Evolutionary conservation across 2,329 filamentous ascomycete genomes (phyloP).

Genomic region (Cercospora citrullina): DNA sequence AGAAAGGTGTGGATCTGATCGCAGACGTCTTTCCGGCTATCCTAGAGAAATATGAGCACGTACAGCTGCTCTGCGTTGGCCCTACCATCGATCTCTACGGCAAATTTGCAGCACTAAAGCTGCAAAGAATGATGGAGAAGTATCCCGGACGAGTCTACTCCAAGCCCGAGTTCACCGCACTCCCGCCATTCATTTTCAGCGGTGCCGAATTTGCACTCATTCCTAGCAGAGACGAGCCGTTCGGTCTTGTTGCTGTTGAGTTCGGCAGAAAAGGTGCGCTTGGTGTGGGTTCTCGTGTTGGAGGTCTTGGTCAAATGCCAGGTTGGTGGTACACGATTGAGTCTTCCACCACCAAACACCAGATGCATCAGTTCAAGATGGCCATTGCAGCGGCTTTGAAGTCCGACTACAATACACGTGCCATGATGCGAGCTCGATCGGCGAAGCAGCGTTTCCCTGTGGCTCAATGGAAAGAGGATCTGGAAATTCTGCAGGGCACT

Average conservation of each 20-base stretch:
- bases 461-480: conserved; percentile 64
- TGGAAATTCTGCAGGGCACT: conserved; percentile 62
- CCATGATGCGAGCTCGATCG: conserved; percentile 64
- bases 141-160: conserved; percentile 67
- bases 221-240: conserved; percentile 68
- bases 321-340: conserved; percentile 72
- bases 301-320: conserved; percentile 69
- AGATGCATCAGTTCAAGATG: conserved; percentile 64
- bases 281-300: conserved; percentile 65
- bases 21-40: conserved; percentile 66
- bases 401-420: conserved; percentile 57
- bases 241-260: conserved; percentile 67
- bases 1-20: conserved; percentile 68
- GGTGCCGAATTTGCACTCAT: conserved; percentile 69
- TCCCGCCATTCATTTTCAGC: conserved; percentile 67
- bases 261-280: conserved; percentile 68
- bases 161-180: conserved; percentile 66
- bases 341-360: conserved; percentile 62
- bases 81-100: conserved; percentile 68
- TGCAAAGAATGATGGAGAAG: conserved; percentile 63
- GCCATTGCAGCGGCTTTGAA: conserved; percentile 63
- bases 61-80: conserved; percentile 63
- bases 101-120: conserved; percentile 66
- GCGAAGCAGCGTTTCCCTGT: conserved; percentile 68
- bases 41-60: conserved; percentile 59